These are phyloP conservation scores for Chlamydomonas eustigma DNA, from an alignment of 139 green algal species.

Conservation along the genomic window DNA sequence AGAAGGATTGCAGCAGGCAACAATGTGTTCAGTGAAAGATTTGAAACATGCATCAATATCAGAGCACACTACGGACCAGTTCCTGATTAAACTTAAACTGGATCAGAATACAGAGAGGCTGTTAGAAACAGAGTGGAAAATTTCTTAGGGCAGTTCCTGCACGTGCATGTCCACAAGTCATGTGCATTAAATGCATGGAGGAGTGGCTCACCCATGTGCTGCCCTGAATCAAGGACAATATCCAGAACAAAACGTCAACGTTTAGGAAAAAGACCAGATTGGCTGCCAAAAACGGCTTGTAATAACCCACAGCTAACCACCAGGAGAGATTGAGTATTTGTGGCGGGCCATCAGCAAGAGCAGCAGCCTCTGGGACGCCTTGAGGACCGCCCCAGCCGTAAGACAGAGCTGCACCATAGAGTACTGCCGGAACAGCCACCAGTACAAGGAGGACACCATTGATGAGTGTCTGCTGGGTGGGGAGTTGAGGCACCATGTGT, in stretches of 20 bases:
- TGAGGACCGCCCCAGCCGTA: neutral
- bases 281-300: conserved; percentile 31
- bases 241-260: conserved; percentile 49
- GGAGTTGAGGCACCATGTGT: neutral
- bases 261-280: conserved; percentile 44
- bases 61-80: too few relatives aligned
- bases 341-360: neutral
- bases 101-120: too few relatives aligned
- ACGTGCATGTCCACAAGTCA: too few relatives aligned
- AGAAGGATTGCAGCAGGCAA: too few relatives aligned
- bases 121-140: too few relatives aligned
- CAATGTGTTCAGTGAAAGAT: too few relatives aligned
- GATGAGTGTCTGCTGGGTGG: neutral
- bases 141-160: too few relatives aligned
- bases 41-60: too few relatives aligned
- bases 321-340: neutral
- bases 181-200: too few relatives aligned
- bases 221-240: conserved; percentile 43
- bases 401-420: neutral
- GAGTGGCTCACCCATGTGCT: conserved; percentile 46
- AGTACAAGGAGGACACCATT: neutral
- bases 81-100: too few relatives aligned
- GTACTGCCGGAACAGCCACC: neutral
- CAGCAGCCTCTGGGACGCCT: neutral
- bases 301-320: conserved; percentile 24